phyloP scores from a whole-genome alignment of 2,329 filamentous ascomycete genomes.

The Alternaria ventricosa region DNA sequence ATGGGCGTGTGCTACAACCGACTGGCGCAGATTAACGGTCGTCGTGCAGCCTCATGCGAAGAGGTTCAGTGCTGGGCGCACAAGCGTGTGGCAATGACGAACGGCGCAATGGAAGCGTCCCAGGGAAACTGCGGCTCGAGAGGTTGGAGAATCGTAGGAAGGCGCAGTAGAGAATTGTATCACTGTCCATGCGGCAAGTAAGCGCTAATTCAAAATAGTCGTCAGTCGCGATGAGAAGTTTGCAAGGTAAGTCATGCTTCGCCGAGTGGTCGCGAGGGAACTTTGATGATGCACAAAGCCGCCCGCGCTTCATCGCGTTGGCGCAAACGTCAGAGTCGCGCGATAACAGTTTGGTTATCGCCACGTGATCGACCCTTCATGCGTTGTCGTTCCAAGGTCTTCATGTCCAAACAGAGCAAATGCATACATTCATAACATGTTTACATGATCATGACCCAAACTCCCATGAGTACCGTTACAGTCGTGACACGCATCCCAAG shows the following conservation, averaged over 20 bases:
- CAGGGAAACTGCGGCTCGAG: slow-evolving; percentile 2
- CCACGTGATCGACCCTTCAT: slow-evolving; percentile 16
- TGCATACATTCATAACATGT: slow-evolving; percentile 40
- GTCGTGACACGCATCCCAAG: slow-evolving; percentile 7
- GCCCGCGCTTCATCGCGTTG: slow-evolving; percentile 6
- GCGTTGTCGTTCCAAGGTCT: background rate
- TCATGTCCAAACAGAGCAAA: background rate
- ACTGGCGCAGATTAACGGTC: slow-evolving; percentile 9
- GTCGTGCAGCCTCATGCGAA: slow-evolving; percentile 10
- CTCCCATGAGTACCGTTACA: slow-evolving; percentile 15
- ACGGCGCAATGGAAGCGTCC: slow-evolving; percentile 3
- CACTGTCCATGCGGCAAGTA: slow-evolving; percentile 8
- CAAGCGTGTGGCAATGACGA: slow-evolving; percentile 6
- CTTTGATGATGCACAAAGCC: slow-evolving; percentile 6
- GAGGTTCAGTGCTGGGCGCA: slow-evolving; percentile 4
- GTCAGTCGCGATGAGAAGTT: background rate
- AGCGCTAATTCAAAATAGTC: background rate
- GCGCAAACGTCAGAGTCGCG: slow-evolving; percentile 11
- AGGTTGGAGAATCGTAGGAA: slow-evolving; percentile 15
- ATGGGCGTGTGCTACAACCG: slow-evolving; percentile 15
- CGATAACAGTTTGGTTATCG: slow-evolving; percentile 16
- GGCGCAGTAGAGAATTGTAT: slow-evolving; percentile 13
- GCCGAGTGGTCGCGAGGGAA: slow-evolving; percentile 2
- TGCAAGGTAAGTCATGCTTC: background rate
- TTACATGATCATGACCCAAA: slow-evolving; percentile 22